Base-by-base conservation (phyloP, 148 eudicot species). In the Rhododendron williamsianum region DNA sequence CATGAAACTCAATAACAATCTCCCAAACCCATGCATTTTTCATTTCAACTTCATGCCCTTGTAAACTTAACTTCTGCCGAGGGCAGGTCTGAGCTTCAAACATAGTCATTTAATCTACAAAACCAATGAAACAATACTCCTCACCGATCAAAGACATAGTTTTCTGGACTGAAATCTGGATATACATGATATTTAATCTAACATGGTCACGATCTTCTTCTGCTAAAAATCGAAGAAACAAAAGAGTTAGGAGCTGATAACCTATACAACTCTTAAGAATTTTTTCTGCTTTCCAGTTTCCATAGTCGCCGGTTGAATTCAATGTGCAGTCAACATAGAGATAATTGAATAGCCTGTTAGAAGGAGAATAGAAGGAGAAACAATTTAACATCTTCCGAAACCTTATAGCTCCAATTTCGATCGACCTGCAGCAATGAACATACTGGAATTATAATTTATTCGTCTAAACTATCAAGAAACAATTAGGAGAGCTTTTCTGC, bases 171-270 rank as follows among this genome's bases (percentile, higher is more conserved):
- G 82, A 84, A 82, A 30, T 84, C 87, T 76, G 43, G 87, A 93
- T 93, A 79, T 92, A 93, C 94, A 93, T 69, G 82, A 76, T 83
- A 79, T 65, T 49, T 83, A 80, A 46, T 86, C 87, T 87, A 87
- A 85, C 78, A 79, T 86, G 86, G 88, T 91, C 74, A 12, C 30
- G 36, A 89, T 86, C 90, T 92, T 93, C 94, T 92, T 92, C 96
- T 92, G 86, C 90, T 91, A 95, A 95, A 95, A 95, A 85, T 90
- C 93, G 95, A 93, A 93, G 96, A 93, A 65, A 95, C 93, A 90
- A 93, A 27, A 91, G 81, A 88, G 94, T 92, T 87, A 90, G 93
- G 91, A 89, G 84, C 91, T 88, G 87, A 48, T 74, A 86, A 90
- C 92, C 94, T 93, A 91, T 93, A 93, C 96, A 91, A 92, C 89